Evolutionary conservation across 345 rosid genomes (phyloP), one percentile per base, ranked within the genome.

Genomic region (Leavenworthia alabamica): DNA sequence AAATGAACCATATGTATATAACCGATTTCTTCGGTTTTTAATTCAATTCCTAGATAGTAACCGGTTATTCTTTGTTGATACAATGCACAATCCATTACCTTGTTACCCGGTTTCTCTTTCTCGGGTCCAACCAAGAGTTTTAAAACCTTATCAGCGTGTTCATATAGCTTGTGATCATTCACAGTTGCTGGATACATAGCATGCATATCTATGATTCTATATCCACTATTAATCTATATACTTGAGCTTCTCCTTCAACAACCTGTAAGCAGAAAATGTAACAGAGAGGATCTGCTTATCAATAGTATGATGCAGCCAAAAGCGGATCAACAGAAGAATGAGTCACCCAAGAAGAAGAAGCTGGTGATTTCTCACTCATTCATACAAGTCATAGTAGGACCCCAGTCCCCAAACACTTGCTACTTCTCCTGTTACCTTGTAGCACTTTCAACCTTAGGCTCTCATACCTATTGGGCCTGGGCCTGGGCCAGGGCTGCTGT

Each of bases 1-100:
- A 93, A 86, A 64, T 86, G 96, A 3, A 79, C 82, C 6, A 82
- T 59, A 73, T 83, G 85, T 62, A 82, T 61, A 10, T 89, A 78
- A 23, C 95, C 96, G 27, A 75, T 47, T n/a, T 78, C 75, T 64
- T 88, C 81, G 8, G 83, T 84, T 73, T 75, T 72, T 17, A 84
- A 84, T 50, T 95, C 98, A 17, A 91, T 76, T 71, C 75, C 23
- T 8, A 86, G 55, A 82, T 80, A 78, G 60, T 77, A 78, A 54
- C 96, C 98, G 8, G 92, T 95, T 60, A 88, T 79, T 71, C 17
- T 6, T 66, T 88, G 81, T 75, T 83, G 92, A 64, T 83, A 88
- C 72, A 88, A 86, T 29, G 92, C 79, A 52, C 88, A 92, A 70
- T 88, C 96, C 75, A 88, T 80, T 27, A 81, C 54, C 66, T 77